These are phyloP conservation scores for Oryza australiensis DNA, from an alignment of 176 grass and related monocot species.

Conservation along the genomic window DNA sequence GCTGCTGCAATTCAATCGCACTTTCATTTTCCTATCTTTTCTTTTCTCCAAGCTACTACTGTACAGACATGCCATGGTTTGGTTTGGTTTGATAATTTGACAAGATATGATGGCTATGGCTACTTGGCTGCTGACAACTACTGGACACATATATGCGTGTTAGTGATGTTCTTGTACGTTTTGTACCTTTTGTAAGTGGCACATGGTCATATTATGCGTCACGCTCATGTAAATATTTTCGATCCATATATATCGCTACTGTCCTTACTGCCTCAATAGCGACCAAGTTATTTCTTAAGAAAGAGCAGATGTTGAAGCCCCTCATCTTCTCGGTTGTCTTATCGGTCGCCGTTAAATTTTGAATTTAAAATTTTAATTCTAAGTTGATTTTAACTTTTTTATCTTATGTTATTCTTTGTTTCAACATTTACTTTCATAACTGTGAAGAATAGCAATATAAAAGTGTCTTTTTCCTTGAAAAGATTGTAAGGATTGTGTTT, in stretches of 20 bases:
- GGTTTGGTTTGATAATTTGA: neutral
- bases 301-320: neutral
- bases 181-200: neutral
- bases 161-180: neutral
- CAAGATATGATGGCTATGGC: neutral
- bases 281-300: neutral
- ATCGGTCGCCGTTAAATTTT: too few relatives aligned
- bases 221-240: neutral
- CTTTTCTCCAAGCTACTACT: neutral
- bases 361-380: too few relatives aligned
- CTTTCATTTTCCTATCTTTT: neutral
- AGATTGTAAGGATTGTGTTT: too few relatives aligned
- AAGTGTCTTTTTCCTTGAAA: too few relatives aligned
- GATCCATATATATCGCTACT: neutral
- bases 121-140: neutral
- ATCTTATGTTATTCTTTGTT: too few relatives aligned
- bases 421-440: too few relatives aligned
- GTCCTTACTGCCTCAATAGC: neutral
- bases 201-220: neutral
- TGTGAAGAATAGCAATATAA: too few relatives aligned
- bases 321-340: too few relatives aligned
- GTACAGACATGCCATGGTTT: neutral
- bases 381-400: too few relatives aligned
- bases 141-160: neutral
- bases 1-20: neutral